Evolutionary conservation across 164 flowering plant genomes (phyloP).

Genomic region (Malania oleifera): DNA sequence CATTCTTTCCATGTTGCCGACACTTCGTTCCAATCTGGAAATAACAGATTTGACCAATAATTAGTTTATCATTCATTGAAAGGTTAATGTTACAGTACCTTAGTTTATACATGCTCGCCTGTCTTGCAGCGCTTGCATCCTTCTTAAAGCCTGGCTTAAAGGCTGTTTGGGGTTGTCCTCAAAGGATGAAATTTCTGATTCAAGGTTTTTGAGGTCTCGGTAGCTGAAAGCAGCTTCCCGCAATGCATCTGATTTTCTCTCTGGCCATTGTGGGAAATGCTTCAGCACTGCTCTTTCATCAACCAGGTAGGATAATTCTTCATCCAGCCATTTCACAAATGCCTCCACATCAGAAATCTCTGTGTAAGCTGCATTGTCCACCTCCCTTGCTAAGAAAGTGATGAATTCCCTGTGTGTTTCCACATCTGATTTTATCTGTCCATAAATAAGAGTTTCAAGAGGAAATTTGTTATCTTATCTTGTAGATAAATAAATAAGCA

Average conservation of each 20-base stretch:
- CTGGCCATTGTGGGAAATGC: constrained; percentile 83
- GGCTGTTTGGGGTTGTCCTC: constrained; percentile 48
- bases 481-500: background rate
- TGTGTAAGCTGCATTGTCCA: constrained; percentile 40
- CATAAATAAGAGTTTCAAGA: background rate
- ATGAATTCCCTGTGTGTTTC: constrained; percentile 57
- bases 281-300: constrained; percentile 88
- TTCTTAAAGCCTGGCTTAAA: constrained; percentile 31
- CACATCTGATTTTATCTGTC: constrained; percentile 62
- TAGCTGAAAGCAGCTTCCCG: constrained; percentile 73
- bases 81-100: background rate
- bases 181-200: constrained; percentile 42
- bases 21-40: constrained; percentile 59
- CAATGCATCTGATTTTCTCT: constrained; percentile 69
- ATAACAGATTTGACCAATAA: constrained; percentile 1
- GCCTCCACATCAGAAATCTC: constrained; percentile 63
- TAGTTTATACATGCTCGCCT: constrained; percentile 47
- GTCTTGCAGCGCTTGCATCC: constrained; percentile 65
- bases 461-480: background rate
- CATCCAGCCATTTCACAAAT: constrained; percentile 76
- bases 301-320: constrained; percentile 55
- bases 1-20: constrained; percentile 37
- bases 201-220: constrained; percentile 58
- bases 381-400: constrained; percentile 43
- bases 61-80: constrained; percentile 1